Base-by-base conservation (phyloP, 345 rosid species). In the Hibiscus syriacus region DNA sequence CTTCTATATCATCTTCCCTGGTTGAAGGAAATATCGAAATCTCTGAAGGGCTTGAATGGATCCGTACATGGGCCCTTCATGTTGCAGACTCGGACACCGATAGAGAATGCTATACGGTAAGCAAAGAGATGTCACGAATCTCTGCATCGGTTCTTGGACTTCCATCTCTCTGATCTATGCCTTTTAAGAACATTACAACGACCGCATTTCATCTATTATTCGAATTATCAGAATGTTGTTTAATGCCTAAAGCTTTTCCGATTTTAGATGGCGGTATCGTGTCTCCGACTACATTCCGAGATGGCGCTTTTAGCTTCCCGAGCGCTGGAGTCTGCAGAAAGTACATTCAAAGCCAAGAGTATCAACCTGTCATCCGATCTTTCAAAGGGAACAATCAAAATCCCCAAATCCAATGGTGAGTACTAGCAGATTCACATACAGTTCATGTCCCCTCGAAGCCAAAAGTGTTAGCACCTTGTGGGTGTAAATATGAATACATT, bases 241-340 rank as follows among this genome's bases (percentile, higher is more conserved):
- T 32, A 5, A 25, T 48, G 6, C 38, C n/a, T 13, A n/a, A 12
- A 12, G 22, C 22, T 64, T 2, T 67, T 26, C 23, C 8, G 52
- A 17, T 70, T 64, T 48, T 27, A 93, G 98, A 81, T 93, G 96
- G 97, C 97, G 56, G 80, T 93, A 86, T 62, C 90, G 32, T 90
- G 98, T 77, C 96, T 93, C 74, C 96, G 82, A 68, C 83, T 87
- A 59, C 97, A 93, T 41, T 82, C 96, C 0, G 92, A 90, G 83
- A 85, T 93, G 93, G 98, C 94, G 60, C 90, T 89, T 39, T 90
- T 85, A 85, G 89, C 94, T 76, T 90, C 97, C 25, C 86, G 98
- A 72, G 89, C 90, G 13, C 55, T 93, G 36, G 96, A 90, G 77
- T 69, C 84, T 0, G 69, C 69, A n/a, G 82, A 73, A 71, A 80